phyloP scores from a whole-genome alignment of 2,329 filamentous ascomycete genomes.

The Aaosphaeria pasadenensis region DNA sequence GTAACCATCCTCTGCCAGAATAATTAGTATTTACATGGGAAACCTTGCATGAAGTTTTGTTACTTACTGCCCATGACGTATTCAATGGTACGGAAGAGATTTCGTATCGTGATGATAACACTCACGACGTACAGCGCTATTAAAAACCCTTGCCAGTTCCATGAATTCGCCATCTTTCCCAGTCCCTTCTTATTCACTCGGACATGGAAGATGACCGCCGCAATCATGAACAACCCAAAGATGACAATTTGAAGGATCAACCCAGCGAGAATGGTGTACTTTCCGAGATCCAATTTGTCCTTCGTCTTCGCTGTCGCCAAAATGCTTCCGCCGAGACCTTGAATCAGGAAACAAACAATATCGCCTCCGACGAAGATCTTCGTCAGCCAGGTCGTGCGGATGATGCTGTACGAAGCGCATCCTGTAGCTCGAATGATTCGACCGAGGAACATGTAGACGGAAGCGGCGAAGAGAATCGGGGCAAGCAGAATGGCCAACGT shows the following conservation, averaged over 20 bases:
- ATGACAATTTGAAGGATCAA: constrained; percentile 55
- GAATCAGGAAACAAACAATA: constrained; percentile 49
- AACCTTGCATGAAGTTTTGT: not conserved
- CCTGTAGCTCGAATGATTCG: constrained; percentile 36
- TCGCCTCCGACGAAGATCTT: constrained; percentile 54
- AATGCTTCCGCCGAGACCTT: constrained; percentile 44
- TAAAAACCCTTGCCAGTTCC: constrained; percentile 31
- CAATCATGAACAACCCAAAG: constrained; percentile 55
- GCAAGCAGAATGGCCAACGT: constrained; percentile 37
- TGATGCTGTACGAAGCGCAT: constrained; percentile 35
- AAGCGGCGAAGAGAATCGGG: constrained; percentile 42
- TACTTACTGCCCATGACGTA: constrained; percentile 26
- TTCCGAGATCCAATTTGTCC: constrained; percentile 27
- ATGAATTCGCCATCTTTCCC: not conserved
- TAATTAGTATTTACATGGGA: not conserved
- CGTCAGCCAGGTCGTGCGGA: constrained; percentile 45
- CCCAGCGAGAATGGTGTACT: constrained; percentile 51
- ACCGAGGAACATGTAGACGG: constrained; percentile 42
- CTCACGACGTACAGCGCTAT: constrained; percentile 35
- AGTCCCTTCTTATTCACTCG: not conserved
- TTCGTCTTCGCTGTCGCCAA: constrained; percentile 16
- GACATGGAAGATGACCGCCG: constrained; percentile 46
- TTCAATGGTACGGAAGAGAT: constrained; percentile 46
- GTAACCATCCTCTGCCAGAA: constrained; percentile 37
- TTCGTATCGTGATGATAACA: constrained; percentile 43